Conservation (phyloP, 2,329 filamentous ascomycete species). For the Fusarium proliferatum region DNA sequence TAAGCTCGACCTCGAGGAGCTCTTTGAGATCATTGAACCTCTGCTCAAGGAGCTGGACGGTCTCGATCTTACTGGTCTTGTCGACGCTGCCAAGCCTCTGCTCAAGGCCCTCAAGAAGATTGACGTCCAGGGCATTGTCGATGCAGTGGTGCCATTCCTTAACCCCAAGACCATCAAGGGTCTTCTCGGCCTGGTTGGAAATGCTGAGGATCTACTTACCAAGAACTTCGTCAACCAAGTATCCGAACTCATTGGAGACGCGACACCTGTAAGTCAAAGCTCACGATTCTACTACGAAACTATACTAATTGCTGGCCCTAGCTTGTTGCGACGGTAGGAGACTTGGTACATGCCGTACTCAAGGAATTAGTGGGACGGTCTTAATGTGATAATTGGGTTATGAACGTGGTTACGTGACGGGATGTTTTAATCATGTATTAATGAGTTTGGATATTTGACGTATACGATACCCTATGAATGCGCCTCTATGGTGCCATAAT, state of each 20-base stretch:
- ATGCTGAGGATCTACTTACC: slow-evolving; percentile 53
- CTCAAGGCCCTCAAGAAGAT: slow-evolving; percentile 53
- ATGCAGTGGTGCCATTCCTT: slow-evolving; percentile 53
- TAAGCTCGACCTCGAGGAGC: slow-evolving; percentile 52
- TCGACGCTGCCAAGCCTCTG: slow-evolving; percentile 51
- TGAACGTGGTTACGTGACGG: not conserved
- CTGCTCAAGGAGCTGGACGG: slow-evolving; percentile 50
- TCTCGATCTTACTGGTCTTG: slow-evolving; percentile 50
- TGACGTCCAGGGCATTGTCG: slow-evolving; percentile 51
- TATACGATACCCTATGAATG: slow-evolving; percentile 7
- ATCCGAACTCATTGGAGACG: slow-evolving; percentile 53
- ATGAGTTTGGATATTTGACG: slow-evolving; percentile 1
- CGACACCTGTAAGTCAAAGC: slow-evolving; percentile 33
- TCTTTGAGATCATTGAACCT: slow-evolving; percentile 51
- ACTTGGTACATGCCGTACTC: slow-evolving; percentile 49
- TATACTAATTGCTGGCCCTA: slow-evolving; percentile 5
- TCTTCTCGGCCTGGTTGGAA: slow-evolving; percentile 47
- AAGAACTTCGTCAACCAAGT: slow-evolving; percentile 56
- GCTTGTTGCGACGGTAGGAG: slow-evolving; percentile 49
- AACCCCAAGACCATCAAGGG: slow-evolving; percentile 53
- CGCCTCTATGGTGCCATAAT: not conserved
- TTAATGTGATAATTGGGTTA: slow-evolving; percentile 4
- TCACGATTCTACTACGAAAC: not conserved
- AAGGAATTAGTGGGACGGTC: slow-evolving; percentile 44
- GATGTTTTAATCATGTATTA: slow-evolving; percentile 2